These are phyloP conservation scores for Limnanthes douglasii DNA, from an alignment of 345 rosid species.

Conservation along the genomic window DNA sequence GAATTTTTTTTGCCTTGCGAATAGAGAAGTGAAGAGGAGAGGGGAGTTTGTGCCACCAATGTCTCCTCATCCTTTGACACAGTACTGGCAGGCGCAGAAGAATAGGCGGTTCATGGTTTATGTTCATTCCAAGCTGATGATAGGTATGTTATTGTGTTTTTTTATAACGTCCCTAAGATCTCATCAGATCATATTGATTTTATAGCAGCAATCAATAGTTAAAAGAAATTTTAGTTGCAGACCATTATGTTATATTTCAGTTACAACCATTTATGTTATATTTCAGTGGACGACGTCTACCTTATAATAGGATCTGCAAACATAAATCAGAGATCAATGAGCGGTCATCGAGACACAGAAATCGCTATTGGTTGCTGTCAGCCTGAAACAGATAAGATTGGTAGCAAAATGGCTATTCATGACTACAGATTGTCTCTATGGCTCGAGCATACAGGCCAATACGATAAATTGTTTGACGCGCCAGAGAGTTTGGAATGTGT, in stretches of 20 bases:
- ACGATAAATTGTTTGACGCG: constrained; percentile 18
- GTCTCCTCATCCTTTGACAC: constrained; percentile 39
- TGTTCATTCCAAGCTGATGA: constrained; percentile 93
- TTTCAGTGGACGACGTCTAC: constrained; percentile 60
- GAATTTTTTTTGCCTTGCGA: constrained; percentile 86
- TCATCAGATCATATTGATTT: too few species aligned
- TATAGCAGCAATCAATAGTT: too few species aligned
- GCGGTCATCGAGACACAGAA: constrained; percentile 75
- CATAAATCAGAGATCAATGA: constrained; percentile 86
- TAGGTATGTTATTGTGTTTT: too few species aligned
- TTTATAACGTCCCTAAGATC: too few species aligned
- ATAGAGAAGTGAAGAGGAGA: constrained; percentile 45
- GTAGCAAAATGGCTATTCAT: constrained; percentile 14
- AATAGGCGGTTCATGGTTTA: constrained; percentile 83
- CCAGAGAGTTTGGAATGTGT: constrained; percentile 61
- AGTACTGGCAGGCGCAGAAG: constrained; percentile 71
- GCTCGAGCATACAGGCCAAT: constrained; percentile 58
- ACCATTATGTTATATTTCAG: too few species aligned
- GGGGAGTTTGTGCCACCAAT: constrained; percentile 40
- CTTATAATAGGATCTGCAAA: constrained; percentile 72
- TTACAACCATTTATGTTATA: background rate
- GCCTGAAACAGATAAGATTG: constrained; percentile 6
- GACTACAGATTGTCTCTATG: constrained; percentile 52
- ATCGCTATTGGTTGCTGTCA: constrained; percentile 75
- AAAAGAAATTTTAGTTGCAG: too few species aligned